Conservation (phyloP, 352 stramenopile genomes). For the Plasmopara halstedii region DNA sequence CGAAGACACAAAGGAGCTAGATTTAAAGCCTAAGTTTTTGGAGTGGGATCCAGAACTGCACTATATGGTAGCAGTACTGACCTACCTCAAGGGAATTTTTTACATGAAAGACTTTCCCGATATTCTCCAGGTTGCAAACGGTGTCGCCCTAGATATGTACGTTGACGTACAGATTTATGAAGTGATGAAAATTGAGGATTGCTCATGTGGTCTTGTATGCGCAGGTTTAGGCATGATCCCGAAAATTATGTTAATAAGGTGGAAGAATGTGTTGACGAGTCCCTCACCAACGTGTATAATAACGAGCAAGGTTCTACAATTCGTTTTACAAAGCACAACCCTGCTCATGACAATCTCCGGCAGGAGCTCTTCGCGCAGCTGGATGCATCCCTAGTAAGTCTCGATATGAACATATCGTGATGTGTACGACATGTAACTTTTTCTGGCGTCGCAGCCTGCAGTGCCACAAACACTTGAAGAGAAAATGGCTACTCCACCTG, state of each 20-base stretch:
- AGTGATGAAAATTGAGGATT: neutral
- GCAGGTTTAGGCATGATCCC: conserved; percentile 74
- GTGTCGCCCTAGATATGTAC: conserved; percentile 80
- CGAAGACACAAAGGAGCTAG: conserved; percentile 79
- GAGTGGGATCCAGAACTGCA: conserved; percentile 91
- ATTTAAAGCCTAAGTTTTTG: conserved; percentile 88
- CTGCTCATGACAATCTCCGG: conserved; percentile 69
- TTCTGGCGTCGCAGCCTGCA: conserved; percentile 2
- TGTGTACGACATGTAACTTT: neutral
- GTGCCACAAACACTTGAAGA: conserved; percentile 28
- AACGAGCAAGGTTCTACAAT: conserved; percentile 89
- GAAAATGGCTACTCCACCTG: conserved; percentile 23
- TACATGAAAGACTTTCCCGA: conserved; percentile 93
- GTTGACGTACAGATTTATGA: conserved; percentile 6
- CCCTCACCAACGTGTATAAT: conserved; percentile 90
- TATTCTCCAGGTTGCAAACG: conserved; percentile 61
- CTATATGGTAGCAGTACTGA: conserved; percentile 94
- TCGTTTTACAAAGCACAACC: conserved; percentile 78
- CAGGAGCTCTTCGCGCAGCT: conserved; percentile 76
- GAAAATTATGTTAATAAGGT: conserved; percentile 88
- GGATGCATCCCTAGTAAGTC: conserved; percentile 21
- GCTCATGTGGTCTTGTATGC: conserved; percentile 4
- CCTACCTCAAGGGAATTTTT: conserved; percentile 97
- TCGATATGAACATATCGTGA: neutral
- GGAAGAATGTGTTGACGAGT: conserved; percentile 88